Base-by-base conservation (phyloP, 1,284 basidiomycete species). In the Mycena sp. region DNA sequence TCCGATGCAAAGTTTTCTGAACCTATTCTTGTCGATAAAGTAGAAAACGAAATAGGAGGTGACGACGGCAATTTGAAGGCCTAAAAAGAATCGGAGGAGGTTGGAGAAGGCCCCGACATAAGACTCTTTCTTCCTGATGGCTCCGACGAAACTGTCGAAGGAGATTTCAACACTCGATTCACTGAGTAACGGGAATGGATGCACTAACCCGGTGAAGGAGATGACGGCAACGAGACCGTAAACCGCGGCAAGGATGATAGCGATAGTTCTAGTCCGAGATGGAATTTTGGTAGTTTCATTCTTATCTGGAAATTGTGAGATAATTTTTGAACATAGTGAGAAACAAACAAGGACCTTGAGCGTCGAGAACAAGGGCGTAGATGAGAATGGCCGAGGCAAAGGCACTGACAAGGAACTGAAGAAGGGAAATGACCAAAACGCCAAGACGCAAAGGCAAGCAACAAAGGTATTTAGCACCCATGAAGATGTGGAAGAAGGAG, bases 371-470 rank as follows among this genome's bases (percentile, higher is more conserved):
- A 6, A 78, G 67, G 11, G 72, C 51, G 61, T 61, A 74, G 73
- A 76, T 76, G 9, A 76, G 56, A 6, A 74, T 21, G 3, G 64
- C 77, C 9, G 77, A 74, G 19, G 71, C 64, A 2, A 63, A 69
- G 1, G 72, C 77, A 44, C 69, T 73, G 9, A 76, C 53, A 23
- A 77, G 17, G 64, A 80, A 78, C 38, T 78, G 76, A 43, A 78
- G 38, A 56, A 79, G 70, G 2, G 78, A 75, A 44, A 81, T 79
- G 21, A 80, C 58, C 21, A 78, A 58, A 10, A 78, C 76, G 43
- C 78, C 79, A 26, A 81, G 66, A 23, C 79, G 76, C 37, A 80
- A 73, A n/a, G 79, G 78, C n/a, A 81, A 66, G 58, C 79, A 81
- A 57, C 75, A 78, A 14, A 77, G 72, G 63, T 80, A 80, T 64